These are phyloP conservation scores for Calonectria crousiana DNA, from an alignment of 2,329 filamentous ascomycete genomes.

Conservation along the genomic window DNA sequence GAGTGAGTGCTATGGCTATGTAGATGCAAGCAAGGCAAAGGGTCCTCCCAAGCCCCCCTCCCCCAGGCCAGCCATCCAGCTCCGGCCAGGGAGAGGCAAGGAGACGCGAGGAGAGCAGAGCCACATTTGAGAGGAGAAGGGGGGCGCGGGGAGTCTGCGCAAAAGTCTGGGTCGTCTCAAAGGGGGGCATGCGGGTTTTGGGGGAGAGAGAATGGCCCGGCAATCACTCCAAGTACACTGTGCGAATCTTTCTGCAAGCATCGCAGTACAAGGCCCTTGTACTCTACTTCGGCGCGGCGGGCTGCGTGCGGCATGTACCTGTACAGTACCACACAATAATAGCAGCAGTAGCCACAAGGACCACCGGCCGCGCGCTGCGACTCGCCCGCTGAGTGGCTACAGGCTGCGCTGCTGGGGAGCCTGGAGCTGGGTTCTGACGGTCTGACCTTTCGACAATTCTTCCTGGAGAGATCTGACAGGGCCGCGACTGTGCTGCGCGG, in stretches of 20 bases:
- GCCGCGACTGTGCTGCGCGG: conserved; percentile 13
- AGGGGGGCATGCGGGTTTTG: conserved; percentile 43
- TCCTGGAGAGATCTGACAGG: conserved; percentile 22
- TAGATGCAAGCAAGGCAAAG: conserved; percentile 23
- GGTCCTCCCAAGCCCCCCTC: conserved; percentile 6
- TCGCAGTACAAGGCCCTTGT: conserved; percentile 49
- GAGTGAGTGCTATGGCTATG: conserved; percentile 7
- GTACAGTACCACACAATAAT: conserved; percentile 54
- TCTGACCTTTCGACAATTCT: conserved; percentile 30
- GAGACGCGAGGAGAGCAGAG: conserved; percentile 9
- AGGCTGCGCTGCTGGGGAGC: conserved; percentile 32
- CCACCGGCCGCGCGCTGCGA: conserved; percentile 35
- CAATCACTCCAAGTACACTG: conserved; percentile 49
- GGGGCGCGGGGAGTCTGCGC: conserved; percentile 9
- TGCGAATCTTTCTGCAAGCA: conserved; percentile 39
- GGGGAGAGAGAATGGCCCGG: conserved; percentile 26
- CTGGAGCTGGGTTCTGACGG: conserved; percentile 34
- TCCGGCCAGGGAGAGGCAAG: conserved; percentile 1
- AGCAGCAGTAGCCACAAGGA: conserved; percentile 40
- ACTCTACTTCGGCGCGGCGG: conserved; percentile 52
- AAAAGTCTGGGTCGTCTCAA: conserved; percentile 8
- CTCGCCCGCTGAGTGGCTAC: conserved; percentile 37
- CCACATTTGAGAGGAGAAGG: conserved; percentile 23
- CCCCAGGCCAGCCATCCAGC: background rate
- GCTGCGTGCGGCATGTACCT: conserved; percentile 49